Evolutionary conservation across 352 stramenopile genomes (phyloP).

Genomic region (Phytophthora agathidicida): DNA sequence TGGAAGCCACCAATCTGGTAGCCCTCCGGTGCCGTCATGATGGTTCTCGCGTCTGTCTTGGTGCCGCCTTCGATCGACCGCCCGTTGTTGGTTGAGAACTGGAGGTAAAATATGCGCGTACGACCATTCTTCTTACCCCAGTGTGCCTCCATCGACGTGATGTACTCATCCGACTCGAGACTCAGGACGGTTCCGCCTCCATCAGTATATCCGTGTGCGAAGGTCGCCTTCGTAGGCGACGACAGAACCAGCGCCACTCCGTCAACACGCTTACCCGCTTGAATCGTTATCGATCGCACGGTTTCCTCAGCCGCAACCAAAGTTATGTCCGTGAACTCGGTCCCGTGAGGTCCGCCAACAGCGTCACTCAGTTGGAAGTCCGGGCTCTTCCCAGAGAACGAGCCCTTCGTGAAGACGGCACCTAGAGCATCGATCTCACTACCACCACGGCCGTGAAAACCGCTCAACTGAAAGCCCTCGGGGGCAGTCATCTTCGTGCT

Average conservation of each 20-base stretch:
- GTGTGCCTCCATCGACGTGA: constrained; percentile 45
- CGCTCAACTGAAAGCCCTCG: constrained; percentile 50
- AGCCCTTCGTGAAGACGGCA: constrained; percentile 32
- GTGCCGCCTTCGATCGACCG: constrained; percentile 20
- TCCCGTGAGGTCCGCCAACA: constrained; percentile 39
- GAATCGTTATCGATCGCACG: constrained; percentile 36
- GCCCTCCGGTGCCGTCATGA: constrained; percentile 37
- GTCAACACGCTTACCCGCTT: constrained; percentile 33
- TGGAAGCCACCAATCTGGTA: constrained; percentile 52
- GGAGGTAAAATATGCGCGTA: constrained; percentile 49
- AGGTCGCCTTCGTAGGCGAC: constrained; percentile 16
- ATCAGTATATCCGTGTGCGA: constrained; percentile 36
- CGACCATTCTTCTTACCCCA: constrained; percentile 32
- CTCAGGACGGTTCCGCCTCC: constrained; percentile 20
- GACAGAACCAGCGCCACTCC: constrained; percentile 32
- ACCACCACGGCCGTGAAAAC: constrained; percentile 48
- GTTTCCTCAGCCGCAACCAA: constrained; percentile 25
- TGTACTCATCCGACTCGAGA: constrained; percentile 37
- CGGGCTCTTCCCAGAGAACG: too few relatives aligned
- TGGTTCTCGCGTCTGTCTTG: constrained; percentile 31
- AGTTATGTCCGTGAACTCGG: constrained; percentile 32
- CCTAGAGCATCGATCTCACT: constrained; percentile 45
- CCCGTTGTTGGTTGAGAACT: constrained; percentile 31
- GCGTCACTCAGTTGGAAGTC: constrained; percentile 24
- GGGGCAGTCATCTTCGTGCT: constrained; percentile 41